phyloP scores from a whole-genome alignment of 257 asterid genomes.

The Forsythia viridissima region DNA sequence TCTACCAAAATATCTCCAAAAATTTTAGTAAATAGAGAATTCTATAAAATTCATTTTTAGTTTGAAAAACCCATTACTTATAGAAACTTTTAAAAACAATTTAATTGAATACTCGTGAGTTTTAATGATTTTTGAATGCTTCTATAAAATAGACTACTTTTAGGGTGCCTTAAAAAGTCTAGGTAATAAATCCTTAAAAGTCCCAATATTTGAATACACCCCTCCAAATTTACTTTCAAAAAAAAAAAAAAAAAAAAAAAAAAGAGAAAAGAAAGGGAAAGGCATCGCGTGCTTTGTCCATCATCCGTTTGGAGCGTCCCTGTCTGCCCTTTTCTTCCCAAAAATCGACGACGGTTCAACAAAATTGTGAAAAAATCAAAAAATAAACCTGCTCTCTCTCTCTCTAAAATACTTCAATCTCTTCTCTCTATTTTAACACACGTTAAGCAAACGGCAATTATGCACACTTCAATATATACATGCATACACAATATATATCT shows the following conservation, averaged over 20 bases:
- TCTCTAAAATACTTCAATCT: slow-evolving; percentile 23
- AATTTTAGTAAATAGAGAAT: no score
- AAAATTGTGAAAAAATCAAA: not conserved
- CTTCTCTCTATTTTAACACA: slow-evolving; percentile 15
- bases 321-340: not conserved
- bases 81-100: no score
- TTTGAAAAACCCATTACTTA: no score
- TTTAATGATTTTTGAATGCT: no score
- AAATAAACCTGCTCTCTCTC: slow-evolving; percentile 1
- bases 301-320: not conserved
- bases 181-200: no score
- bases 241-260: not conserved
- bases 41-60: no score
- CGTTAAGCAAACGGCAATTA: slow-evolving; percentile 9
- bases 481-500: slow-evolving; percentile 5
- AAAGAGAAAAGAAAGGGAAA: not conserved
- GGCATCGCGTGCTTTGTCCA: not conserved
- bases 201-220: no score
- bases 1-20: no score
- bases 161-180: no score
- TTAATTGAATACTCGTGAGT: no score
- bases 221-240: no score
- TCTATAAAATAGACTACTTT: no score
- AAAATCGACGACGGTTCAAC: not conserved
- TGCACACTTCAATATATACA: not conserved